Percentiles rank a stretch among this genome's conserved stretches.
Evolutionary conservation across 495 filamentous ascomycete genomes (phyloP).

Genomic region (Aspergillus sparsus): DNA sequence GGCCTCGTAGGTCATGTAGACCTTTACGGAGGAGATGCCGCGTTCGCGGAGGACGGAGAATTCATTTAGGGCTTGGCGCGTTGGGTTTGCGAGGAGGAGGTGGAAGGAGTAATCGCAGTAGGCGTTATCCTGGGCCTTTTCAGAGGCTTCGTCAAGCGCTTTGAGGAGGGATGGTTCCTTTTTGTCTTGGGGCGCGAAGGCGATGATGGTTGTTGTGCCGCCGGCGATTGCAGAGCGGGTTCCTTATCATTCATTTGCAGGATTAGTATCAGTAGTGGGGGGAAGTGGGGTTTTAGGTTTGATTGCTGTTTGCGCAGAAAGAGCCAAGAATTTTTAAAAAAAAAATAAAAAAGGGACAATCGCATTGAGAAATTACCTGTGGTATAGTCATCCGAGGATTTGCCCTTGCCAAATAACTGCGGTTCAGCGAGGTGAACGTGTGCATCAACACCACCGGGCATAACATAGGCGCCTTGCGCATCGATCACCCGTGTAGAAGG

Average conservation of each 20-base stretch:
- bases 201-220: constrained; percentile 58
- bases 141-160: constrained; percentile 2
- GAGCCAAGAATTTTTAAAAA: too few species aligned
- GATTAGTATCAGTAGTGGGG: not conserved
- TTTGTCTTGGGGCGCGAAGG: constrained; percentile 45
- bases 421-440: constrained; percentile 44
- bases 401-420: constrained; percentile 19
- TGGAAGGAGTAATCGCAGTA: constrained; percentile 66
- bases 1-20: constrained; percentile 65
- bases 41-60: constrained; percentile 39
- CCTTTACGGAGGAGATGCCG: constrained; percentile 58
- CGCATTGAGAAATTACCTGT: not conserved
- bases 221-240: constrained; percentile 56
- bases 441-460: constrained; percentile 43
- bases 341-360: not conserved
- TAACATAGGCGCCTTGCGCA: constrained; percentile 36
- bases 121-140: constrained; percentile 40
- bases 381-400: constrained; percentile 15
- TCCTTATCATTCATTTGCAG: not conserved
- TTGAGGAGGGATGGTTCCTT: constrained; percentile 5
- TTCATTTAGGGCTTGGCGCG: constrained; percentile 41
- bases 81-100: constrained; percentile 55
- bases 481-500: constrained; percentile 24
- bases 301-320: too few species aligned
- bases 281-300: too few species aligned